Percentiles rank a stretch among this genome's conserved stretches.
These are phyloP conservation scores for Arctium lappa DNA, from an alignment of 129 eudicot species.

Conservation along the genomic window DNA sequence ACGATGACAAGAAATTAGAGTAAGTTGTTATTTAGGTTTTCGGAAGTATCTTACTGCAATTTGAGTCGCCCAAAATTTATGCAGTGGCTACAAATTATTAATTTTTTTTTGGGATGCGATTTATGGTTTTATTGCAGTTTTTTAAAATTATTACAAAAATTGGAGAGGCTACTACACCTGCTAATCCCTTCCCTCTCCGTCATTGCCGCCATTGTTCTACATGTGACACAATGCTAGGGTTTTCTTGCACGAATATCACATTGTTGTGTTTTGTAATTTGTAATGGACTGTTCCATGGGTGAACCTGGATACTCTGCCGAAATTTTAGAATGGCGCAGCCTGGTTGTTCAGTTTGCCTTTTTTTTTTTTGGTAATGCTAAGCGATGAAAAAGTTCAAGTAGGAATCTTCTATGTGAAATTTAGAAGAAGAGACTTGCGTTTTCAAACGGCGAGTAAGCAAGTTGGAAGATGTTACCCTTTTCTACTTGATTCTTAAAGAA, in stretches of 20 bases:
- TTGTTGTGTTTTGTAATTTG: neutral
- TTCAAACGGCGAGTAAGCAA: neutral
- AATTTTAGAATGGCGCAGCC: neutral
- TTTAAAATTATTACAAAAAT: neutral
- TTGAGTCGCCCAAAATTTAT: neutral
- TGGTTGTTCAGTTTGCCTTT: neutral
- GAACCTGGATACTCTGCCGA: neutral
- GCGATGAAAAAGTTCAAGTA: neutral
- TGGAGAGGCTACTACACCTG: neutral
- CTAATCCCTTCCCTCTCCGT: neutral
- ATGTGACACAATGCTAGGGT: slow-evolving; percentile 2
- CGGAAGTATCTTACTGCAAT: neutral
- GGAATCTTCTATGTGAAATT: neutral
- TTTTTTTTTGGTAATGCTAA: neutral
- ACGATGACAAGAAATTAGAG: neutral
- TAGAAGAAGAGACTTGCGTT: neutral
- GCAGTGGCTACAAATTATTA: neutral
- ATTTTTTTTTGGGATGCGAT: neutral
- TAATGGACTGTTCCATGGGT: neutral
- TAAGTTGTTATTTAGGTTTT: neutral
- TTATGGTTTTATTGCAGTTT: neutral
- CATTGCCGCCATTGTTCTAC: neutral
- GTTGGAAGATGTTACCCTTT: neutral
- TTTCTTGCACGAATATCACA: neutral
- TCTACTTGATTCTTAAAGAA: neutral